phyloP scores from a whole-genome alignment of 345 rosid species.

The Linum lewisii region DNA sequence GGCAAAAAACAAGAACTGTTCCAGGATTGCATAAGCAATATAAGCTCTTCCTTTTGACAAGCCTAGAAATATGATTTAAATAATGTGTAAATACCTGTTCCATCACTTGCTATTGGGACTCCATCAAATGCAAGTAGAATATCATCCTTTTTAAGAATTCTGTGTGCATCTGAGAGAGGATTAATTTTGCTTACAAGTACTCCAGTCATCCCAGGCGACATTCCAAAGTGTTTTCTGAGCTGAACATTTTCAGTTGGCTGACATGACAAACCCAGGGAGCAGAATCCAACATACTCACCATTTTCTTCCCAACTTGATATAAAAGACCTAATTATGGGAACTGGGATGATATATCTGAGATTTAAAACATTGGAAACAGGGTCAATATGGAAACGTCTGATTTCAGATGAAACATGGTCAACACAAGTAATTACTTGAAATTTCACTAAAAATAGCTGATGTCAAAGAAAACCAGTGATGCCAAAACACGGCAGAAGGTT shows the following conservation, averaged over 20 bases:
- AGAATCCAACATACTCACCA: conserved; percentile 65
- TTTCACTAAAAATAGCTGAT: too few relatives aligned
- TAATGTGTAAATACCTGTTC: conserved; percentile 44
- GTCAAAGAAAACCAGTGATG: too few relatives aligned
- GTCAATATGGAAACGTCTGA: not conserved
- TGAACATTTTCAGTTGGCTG: conserved; percentile 79
- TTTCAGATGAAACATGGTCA: too few relatives aligned
- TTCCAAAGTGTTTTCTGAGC: conserved; percentile 50
- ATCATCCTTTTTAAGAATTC: conserved; percentile 61
- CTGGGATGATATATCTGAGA: conserved; percentile 79
- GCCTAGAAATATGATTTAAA: too few relatives aligned
- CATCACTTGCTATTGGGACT: conserved; percentile 78
- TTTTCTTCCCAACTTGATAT: conserved; percentile 62
- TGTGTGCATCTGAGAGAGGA: conserved; percentile 58
- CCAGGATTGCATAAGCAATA: too few relatives aligned
- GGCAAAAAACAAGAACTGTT: too few relatives aligned
- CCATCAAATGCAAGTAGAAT: conserved; percentile 70
- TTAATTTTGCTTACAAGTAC: conserved; percentile 76
- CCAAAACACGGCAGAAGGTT: too few relatives aligned
- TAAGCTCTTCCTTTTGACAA: too few relatives aligned
- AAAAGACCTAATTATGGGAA: conserved; percentile 73
- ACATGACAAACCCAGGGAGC: conserved; percentile 77
- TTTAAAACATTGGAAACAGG: conserved; percentile 6
- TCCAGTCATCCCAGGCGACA: conserved; percentile 64
- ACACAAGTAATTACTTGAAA: too few relatives aligned